phyloP scores from a whole-genome alignment of 2,329 filamentous ascomycete genomes.

The Cercospora brassicicola region DNA sequence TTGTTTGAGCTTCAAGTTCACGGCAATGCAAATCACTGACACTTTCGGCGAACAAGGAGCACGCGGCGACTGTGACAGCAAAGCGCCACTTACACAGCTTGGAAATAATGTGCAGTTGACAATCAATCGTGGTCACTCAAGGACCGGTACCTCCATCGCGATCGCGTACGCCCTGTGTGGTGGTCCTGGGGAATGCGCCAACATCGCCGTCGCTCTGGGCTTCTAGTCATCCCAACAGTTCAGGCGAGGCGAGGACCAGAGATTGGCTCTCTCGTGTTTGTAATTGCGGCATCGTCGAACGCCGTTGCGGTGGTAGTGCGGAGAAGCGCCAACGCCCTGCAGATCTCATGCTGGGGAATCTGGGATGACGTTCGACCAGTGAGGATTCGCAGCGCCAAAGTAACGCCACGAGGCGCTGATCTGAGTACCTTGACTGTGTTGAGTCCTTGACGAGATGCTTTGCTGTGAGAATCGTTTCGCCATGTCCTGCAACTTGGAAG shows the following conservation, averaged over 20 bases:
- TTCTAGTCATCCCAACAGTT: too few species aligned
- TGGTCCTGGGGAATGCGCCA: not conserved
- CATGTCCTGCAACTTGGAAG: not conserved
- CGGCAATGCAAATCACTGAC: slow-evolving; percentile 8
- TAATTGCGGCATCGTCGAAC: not conserved
- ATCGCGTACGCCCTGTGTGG: not conserved
- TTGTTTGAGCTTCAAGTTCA: slow-evolving; percentile 7
- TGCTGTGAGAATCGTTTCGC: not conserved
- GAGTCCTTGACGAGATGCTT: not conserved
- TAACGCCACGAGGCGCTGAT: not conserved
- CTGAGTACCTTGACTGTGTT: not conserved
- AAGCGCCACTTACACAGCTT: slow-evolving; percentile 5
- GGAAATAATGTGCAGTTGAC: not conserved
- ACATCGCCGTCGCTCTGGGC: too few species aligned
- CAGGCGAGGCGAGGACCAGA: too few species aligned
- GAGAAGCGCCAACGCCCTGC: slow-evolving; percentile 1
- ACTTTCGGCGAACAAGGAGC: not conserved
- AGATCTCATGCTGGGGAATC: not conserved
- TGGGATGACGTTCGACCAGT: not conserved
- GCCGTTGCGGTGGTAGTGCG: not conserved
- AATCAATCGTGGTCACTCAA: not conserved
- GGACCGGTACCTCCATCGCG: not conserved
- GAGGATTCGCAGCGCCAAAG: slow-evolving; percentile 3
- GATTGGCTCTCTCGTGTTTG: not conserved
- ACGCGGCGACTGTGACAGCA: not conserved